phyloP scores from a whole-genome alignment of 2,329 filamentous ascomycete genomes.

The Basipetospora chlamydospora region DNA sequence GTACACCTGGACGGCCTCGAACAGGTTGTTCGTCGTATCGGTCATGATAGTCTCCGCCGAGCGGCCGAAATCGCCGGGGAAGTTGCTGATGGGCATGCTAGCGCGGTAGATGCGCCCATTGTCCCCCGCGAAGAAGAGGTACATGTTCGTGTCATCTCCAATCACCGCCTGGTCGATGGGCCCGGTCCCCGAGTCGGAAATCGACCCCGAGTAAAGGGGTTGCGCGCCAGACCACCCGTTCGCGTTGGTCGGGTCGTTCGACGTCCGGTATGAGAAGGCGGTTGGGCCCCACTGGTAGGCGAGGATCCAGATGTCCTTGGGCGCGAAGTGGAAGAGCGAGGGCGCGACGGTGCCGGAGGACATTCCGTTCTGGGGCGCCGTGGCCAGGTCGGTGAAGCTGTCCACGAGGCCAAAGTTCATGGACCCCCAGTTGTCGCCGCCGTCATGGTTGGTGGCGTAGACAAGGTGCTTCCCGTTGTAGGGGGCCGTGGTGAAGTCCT shows the following conservation, averaged over 20 bases:
- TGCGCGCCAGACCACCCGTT: conserved; percentile 41
- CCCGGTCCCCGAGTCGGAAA: conserved; percentile 35
- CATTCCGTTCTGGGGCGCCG: conserved; percentile 38
- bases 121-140: conserved; percentile 53
- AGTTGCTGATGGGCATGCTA: conserved; percentile 46
- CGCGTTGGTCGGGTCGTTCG: conserved; percentile 38
- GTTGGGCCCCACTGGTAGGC: conserved; percentile 50
- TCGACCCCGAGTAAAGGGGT: conserved; percentile 40
- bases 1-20: conserved; percentile 55
- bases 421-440: conserved; percentile 33
- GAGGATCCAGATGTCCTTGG: conserved; percentile 48
- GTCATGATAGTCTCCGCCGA: conserved; percentile 32
- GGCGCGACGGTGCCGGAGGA: conserved; percentile 35
- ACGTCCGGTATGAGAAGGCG: conserved; percentile 45
- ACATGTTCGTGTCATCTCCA: conserved; percentile 45
- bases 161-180: conserved; percentile 51
- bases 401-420: conserved; percentile 42
- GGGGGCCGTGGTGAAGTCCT: conserved; percentile 43
- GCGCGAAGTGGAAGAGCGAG: conserved; percentile 47
- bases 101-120: conserved; percentile 52
- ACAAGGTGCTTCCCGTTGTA: conserved; percentile 47
- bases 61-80: conserved; percentile 45
- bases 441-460: conserved; percentile 36
- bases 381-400: conserved; percentile 35
- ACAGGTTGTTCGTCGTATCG: conserved; percentile 41